Conservation (phyloP, 805 yeast genomes). For the Jamesozyma hellenica region DNA sequence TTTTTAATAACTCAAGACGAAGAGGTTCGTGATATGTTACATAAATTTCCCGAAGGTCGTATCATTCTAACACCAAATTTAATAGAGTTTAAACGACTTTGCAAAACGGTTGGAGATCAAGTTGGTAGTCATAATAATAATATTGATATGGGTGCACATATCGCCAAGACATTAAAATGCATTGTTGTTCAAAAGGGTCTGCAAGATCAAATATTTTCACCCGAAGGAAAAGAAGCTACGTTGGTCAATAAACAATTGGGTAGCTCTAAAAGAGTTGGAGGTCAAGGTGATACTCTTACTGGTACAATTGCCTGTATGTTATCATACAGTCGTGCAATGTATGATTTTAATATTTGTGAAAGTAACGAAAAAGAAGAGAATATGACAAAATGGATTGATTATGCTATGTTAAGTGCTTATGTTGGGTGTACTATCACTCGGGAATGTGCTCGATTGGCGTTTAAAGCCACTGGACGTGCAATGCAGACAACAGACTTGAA, state of each 20-base stretch:
- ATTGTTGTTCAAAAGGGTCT: slow-evolving; percentile 56
- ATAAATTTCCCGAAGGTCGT: slow-evolving; percentile 40
- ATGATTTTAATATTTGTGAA: slow-evolving; percentile 40
- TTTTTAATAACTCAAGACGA: slow-evolving; percentile 43
- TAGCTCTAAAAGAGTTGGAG: slow-evolving; percentile 77
- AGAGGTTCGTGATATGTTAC: slow-evolving; percentile 28
- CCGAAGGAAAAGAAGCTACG: slow-evolving; percentile 36
- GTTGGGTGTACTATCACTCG: slow-evolving; percentile 67
- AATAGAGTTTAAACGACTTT: slow-evolving; percentile 67
- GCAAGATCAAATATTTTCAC: slow-evolving; percentile 40
- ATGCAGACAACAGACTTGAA: slow-evolving; percentile 83
- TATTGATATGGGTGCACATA: slow-evolving; percentile 18
- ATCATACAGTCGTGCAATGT: slow-evolving; percentile 67
- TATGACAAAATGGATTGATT: slow-evolving; percentile 26
- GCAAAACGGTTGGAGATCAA: slow-evolving; percentile 33
- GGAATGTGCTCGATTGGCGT: slow-evolving; percentile 56
- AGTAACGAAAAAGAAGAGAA: slow-evolving; percentile 1
- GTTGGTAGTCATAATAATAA: slow-evolving; percentile 7
- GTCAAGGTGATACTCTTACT: slow-evolving; percentile 90
- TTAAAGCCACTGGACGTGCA: slow-evolving; percentile 52
- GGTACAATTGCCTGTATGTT: slow-evolving; percentile 77
- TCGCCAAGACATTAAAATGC: slow-evolving; percentile 21
- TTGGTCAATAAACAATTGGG: slow-evolving; percentile 46
- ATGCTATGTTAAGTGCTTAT: slow-evolving; percentile 47
- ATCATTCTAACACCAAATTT: slow-evolving; percentile 85